These are phyloP conservation scores for Cryptosporidium tyzzeri DNA, from an alignment of 169 alveolate genomes.

Conservation along the genomic window DNA sequence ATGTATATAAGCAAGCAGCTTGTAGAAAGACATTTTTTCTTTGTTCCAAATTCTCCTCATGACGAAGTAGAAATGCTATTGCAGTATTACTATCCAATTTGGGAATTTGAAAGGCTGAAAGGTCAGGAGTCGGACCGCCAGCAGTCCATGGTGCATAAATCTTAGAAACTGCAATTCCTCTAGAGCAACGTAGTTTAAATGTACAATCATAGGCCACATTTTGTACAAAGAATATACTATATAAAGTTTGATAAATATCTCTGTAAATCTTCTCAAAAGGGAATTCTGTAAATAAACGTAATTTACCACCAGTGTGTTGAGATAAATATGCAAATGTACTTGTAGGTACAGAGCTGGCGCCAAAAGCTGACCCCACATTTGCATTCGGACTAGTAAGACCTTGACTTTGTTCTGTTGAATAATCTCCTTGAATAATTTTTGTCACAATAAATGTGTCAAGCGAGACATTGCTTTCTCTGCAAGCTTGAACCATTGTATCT, in stretches of 20 bases:
- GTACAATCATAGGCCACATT: conserved; percentile 75
- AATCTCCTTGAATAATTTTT: background rate
- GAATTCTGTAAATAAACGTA: conserved; percentile 39
- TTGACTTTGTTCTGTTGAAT: conserved; percentile 2
- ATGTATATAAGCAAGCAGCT: conserved; percentile 79
- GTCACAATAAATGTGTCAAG: conserved; percentile 58
- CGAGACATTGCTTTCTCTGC: conserved; percentile 40
- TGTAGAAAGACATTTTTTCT: conserved; percentile 79
- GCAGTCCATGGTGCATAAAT: conserved; percentile 80
- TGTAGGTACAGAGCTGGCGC: conserved; percentile 21
- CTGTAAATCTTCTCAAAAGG: conserved; percentile 39
- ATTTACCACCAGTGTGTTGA: conserved; percentile 71
- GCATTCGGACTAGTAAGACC: background rate
- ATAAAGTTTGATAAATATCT: conserved; percentile 50
- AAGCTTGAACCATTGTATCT: conserved; percentile 32
- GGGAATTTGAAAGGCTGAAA: conserved; percentile 80
- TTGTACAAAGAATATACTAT: conserved; percentile 27
- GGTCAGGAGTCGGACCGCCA: conserved; percentile 79
- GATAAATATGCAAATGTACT: conserved; percentile 67
- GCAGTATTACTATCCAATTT: conserved; percentile 77
- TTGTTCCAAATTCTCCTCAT: conserved; percentile 79
- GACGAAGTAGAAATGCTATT: conserved; percentile 77
- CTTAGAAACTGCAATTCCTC: conserved; percentile 77
- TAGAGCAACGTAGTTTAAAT: conserved; percentile 74
- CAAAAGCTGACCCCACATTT: background rate